Evolutionary conservation across 164 flowering plant genomes (phyloP), one percentile per base, ranked within the genome.

Genomic region (Liquidambar formosana): DNA sequence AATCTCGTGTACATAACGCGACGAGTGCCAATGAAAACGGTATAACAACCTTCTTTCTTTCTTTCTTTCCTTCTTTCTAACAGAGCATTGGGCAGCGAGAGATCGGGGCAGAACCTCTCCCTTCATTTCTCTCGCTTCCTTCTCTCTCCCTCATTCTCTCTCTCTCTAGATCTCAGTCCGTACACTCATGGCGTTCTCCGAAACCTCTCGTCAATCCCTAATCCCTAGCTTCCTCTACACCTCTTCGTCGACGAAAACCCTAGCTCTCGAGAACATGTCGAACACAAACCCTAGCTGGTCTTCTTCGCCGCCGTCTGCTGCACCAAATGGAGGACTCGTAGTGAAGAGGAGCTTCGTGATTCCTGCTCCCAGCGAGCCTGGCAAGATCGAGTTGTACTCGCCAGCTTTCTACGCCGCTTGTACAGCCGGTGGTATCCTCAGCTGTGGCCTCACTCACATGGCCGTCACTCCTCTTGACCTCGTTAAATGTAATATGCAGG

Each of bases 401-500:
- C 87, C 94, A 2, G 76, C 78, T 44, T 91, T 76, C 72, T 93
- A 93, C 49, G 94, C 93, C 6, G 97, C 97, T 3, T 88, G 95
- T 71, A 88, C 97, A 1, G 76, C 52, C 13, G 97, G 97, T 16
- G 98, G 98, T 13, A 83, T 86, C 25, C 73, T 88, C 56, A 79
- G 96, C 80, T 88, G 93, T 70, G 96, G 98, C 57, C 89, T 86
- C 27, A 91, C 96, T 71, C 98, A 93, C 77, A 88, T 63, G 90
- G 75, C 91, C 62, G 93, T 93, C 80, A 93, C 96, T 74, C 98
- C 98, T 62, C 87, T 93, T 21, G 98, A 93, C 75, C 91, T 90
- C 49, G 96, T 93, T 80, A 93, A 93, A 68, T 93, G 97, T 71
- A 92, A 92, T 69, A 92, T 92, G 97, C 96, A 92, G 97, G 97